Base-by-base conservation (phyloP, 2,329 filamentous ascomycete genomes). In the Paecilomyces sp. region DNA sequence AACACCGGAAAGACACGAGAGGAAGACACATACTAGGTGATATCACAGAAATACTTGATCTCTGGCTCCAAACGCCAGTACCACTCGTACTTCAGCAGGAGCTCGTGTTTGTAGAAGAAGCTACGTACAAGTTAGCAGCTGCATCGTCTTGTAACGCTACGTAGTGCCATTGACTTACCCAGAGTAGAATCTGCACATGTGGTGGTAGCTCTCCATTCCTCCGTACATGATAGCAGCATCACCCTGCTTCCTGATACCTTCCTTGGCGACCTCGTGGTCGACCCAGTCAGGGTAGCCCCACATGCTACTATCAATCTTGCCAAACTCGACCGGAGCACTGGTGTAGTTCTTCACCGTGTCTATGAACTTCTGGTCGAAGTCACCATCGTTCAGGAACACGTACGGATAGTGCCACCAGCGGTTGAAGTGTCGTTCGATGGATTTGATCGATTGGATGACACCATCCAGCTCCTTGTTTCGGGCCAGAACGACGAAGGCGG, bases 21-120 rank as follows among this genome's bases (percentile, higher is more conserved):
- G 31, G 36, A 18, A 51, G 6, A 15, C 52, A 73, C 86, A 63
- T 86, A 93, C 90, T 99, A 99, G 65, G 94, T 99, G 67, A 99
- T 97, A 74, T 99, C 94, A 77, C 94, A 99, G 80, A 99, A 99
- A 80, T 97, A 99, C 80, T 93, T 97, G 85, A 99, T 97, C 78
- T 99, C 94, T 65, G 94, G 94, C 82, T 99, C 94, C 68, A 99
- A 81, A 64, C 94, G 91, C 94, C 94, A 99, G 81, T 99, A 99
- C 94, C 94, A 99, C 73, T 97, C 92, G 78, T 97, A 99, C 77
- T 97, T 97, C 72, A 90, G 85, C 54, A 99, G 84, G 34, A 97
- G 85, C 64, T 92, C 89, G 73, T 99, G 94, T 75, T 97, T 96
- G 82, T 94, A 99, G 79, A 99, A 99, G 78, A 95, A 94, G 52